These are phyloP conservation scores for Saccharomycopsis sp. DNA, from an alignment of 805 yeast species.

Conservation along the genomic window DNA sequence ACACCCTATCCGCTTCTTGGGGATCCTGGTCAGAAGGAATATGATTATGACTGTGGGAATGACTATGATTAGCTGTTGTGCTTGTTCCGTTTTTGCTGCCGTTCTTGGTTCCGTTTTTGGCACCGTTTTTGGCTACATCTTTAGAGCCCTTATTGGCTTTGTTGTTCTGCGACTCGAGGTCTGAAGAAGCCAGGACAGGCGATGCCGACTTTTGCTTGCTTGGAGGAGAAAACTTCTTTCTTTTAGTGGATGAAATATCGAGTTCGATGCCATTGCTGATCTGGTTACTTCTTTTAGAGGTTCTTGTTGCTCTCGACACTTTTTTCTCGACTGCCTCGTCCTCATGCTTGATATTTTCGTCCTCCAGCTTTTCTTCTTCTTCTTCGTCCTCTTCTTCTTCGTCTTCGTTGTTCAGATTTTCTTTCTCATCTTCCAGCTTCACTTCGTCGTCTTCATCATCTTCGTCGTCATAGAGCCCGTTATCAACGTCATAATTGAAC, in stretches of 20 bases:
- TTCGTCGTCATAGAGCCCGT: conserved; percentile 7
- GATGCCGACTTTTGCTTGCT: neutral
- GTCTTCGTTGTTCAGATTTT: neutral
- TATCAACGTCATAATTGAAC: neutral
- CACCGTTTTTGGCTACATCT: neutral
- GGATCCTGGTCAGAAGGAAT: neutral
- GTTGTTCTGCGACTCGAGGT: neutral
- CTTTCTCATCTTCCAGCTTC: neutral
- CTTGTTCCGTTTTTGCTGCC: neutral
- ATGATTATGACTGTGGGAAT: conserved; percentile 1
- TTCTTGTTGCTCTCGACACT: neutral
- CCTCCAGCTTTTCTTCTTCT: neutral
- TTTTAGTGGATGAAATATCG: neutral
- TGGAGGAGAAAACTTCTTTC: neutral
- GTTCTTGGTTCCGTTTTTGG: neutral
- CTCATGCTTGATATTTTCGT: neutral
- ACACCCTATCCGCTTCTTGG: conserved; percentile 9
- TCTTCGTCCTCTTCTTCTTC: neutral
- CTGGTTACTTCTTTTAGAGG: neutral
- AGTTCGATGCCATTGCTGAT: neutral
- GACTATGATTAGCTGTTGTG: neutral
- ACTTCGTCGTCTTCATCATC: conserved; percentile 5
- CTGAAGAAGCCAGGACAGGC: neutral
- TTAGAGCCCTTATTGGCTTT: neutral
- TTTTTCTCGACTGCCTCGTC: neutral